These are phyloP conservation scores for Colletotrichum viniferum DNA, from an alignment of 2,329 filamentous ascomycete species.

Conservation along the genomic window DNA sequence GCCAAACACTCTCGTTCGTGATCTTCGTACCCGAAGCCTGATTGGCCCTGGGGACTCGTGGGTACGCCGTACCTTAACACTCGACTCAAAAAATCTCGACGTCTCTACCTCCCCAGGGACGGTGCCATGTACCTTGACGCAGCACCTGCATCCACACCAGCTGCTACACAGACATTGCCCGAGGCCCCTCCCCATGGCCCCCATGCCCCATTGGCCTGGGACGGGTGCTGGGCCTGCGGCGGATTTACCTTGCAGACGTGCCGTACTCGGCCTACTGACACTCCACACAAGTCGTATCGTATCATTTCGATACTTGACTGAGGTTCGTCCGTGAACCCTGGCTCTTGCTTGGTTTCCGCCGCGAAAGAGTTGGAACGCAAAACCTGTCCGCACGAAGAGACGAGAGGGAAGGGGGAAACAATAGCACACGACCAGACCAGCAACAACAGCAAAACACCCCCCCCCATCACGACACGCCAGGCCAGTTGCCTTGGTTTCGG, in stretches of 20 bases:
- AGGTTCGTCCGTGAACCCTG: constrained; percentile 26
- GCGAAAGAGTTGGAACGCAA: constrained; percentile 12
- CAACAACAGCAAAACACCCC: neutral
- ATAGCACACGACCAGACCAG: neutral
- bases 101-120: neutral
- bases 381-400: neutral
- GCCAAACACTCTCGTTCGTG: constrained; percentile 36
- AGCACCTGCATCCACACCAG: constrained; percentile 11
- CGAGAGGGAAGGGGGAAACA: neutral
- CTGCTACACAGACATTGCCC: constrained; percentile 20
- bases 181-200: constrained; percentile 16
- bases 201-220: constrained; percentile 13
- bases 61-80: constrained; percentile 2
- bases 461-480: neutral
- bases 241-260: constrained; percentile 33
- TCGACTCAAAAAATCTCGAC: constrained; percentile 11
- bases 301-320: constrained; percentile 23
- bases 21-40: constrained; percentile 30
- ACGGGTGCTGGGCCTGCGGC: constrained; percentile 25
- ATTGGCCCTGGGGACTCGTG: constrained; percentile 24
- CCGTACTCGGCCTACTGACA: constrained; percentile 22
- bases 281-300: constrained; percentile 24
- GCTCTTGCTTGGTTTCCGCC: neutral
- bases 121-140: neutral
- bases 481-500: constrained; percentile 3